A percentile compares a stretch with the other conserved stretches of the same genome.
These are phyloP conservation scores for Citrus glauca DNA, from an alignment of 345 rosid genomes.

Conservation along the genomic window DNA sequence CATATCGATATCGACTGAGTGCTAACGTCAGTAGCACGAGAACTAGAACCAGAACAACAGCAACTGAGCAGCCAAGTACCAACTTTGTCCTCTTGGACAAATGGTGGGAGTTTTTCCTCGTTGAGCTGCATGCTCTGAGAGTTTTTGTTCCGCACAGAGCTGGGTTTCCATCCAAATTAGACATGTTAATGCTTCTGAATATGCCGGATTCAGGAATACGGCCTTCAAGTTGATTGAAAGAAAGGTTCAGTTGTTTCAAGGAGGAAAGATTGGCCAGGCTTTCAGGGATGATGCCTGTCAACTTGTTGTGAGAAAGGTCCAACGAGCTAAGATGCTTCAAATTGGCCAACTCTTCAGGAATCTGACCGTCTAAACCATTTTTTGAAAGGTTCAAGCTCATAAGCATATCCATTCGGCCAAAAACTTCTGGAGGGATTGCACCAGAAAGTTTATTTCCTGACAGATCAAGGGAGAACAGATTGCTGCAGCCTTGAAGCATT, in stretches of 20 bases:
- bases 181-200: slow-evolving; percentile 42
- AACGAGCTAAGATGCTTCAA: slow-evolving; percentile 49
- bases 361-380: slow-evolving; percentile 49
- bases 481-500: slow-evolving; percentile 56
- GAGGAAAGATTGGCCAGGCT: slow-evolving; percentile 47
- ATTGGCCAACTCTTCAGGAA: slow-evolving; percentile 25
- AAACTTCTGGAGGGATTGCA: slow-evolving; percentile 40
- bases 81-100: slow-evolving; percentile 37
- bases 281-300: slow-evolving; percentile 62
- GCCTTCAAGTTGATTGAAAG: slow-evolving; percentile 75
- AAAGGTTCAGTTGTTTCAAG: slow-evolving; percentile 58
- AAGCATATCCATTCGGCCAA: slow-evolving; percentile 37
- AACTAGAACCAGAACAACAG: slow-evolving; percentile 31
- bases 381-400: slow-evolving; percentile 59
- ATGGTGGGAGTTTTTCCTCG: slow-evolving; percentile 26
- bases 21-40: slow-evolving; percentile 26
- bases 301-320: slow-evolving; percentile 64
- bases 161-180: slow-evolving; percentile 55
- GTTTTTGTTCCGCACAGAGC: slow-evolving; percentile 61
- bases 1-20: slow-evolving; percentile 13
- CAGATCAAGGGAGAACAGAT: slow-evolving; percentile 63
- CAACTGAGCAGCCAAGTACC: slow-evolving; percentile 46
- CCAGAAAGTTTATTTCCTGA: slow-evolving; percentile 68
- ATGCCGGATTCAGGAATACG: slow-evolving; percentile 63
- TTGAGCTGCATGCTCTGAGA: slow-evolving; percentile 37